Conservation (phyloP, 1,284 basidiomycete genomes). For the Leccinum subrobustum region DNA sequence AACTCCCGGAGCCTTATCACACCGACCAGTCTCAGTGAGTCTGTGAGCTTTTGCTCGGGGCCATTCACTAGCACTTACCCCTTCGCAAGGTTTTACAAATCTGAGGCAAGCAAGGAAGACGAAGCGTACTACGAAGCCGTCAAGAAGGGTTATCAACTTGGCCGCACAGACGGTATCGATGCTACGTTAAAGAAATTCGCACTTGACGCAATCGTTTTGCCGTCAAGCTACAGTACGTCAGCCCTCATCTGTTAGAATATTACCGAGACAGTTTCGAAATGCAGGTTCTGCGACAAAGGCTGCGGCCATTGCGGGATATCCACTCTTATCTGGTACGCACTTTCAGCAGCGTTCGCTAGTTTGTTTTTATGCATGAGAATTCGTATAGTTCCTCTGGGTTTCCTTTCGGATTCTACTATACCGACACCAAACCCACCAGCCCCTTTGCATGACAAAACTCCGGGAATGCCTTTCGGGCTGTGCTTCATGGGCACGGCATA, state of each 20-base stretch:
- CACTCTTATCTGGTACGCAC: slow-evolving; percentile 26
- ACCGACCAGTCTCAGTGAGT: slow-evolving; percentile 41
- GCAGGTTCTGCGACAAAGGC: slow-evolving; percentile 17
- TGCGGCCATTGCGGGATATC: slow-evolving; percentile 29
- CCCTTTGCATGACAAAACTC: slow-evolving; percentile 33
- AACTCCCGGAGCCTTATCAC: slow-evolving; percentile 41
- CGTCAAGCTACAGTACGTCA: slow-evolving; percentile 32
- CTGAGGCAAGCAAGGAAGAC: slow-evolving; percentile 37
- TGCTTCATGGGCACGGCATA: slow-evolving; percentile 51
- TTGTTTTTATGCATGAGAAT: background rate
- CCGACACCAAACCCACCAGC: slow-evolving; percentile 32
- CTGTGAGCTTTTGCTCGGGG: background rate
- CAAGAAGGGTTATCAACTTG: slow-evolving; percentile 37
- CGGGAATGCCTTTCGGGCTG: slow-evolving; percentile 49
- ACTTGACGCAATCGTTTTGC: slow-evolving; percentile 46
- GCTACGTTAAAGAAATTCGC: slow-evolving; percentile 40
- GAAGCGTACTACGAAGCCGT: slow-evolving; percentile 41
- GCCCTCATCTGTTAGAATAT: background rate
- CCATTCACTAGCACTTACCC: background rate
- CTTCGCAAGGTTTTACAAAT: slow-evolving; percentile 35
- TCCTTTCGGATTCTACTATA: slow-evolving; percentile 34
- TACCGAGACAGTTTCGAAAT: background rate
- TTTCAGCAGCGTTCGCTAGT: background rate
- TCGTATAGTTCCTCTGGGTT: slow-evolving; percentile 46
- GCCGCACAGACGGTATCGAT: slow-evolving; percentile 45